These are phyloP conservation scores for Carex arenaria DNA, from an alignment of 202 grass and related monocot species.

Conservation along the genomic window DNA sequence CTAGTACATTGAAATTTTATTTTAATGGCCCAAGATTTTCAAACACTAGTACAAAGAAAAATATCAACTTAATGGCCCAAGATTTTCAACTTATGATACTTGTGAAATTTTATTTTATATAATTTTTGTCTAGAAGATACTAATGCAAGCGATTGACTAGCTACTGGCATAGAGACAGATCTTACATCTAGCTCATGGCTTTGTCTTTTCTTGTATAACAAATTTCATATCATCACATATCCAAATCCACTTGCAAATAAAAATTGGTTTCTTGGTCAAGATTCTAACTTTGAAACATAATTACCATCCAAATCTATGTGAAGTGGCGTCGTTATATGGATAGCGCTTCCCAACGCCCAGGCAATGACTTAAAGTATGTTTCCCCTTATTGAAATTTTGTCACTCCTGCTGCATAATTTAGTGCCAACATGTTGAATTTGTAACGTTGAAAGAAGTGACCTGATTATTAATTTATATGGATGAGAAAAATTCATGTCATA, in stretches of 20 bases:
- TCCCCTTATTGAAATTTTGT: background rate
- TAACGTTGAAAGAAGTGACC: background rate
- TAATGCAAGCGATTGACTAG: background rate
- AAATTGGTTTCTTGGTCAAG: constrained; percentile 23
- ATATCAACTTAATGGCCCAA: constrained; percentile 58
- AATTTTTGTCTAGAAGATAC: background rate
- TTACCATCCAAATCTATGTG: constrained; percentile 16
- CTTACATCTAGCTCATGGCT: background rate
- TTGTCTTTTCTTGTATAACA: background rate
- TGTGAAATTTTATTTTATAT: background rate
- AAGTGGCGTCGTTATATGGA: constrained; percentile 18
- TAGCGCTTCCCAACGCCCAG: constrained; percentile 16
- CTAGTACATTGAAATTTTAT: constrained; percentile 65
- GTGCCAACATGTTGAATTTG: background rate
- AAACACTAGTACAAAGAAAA: constrained; percentile 70
- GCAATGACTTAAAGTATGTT: constrained; percentile 21
- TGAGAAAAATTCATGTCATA: constrained; percentile 2
- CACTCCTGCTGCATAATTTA: background rate
- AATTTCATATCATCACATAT: background rate
- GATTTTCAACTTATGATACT: constrained; percentile 48
- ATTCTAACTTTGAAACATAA: constrained; percentile 15
- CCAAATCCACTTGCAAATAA: constrained; percentile 23
- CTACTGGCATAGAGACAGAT: background rate
- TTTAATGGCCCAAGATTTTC: constrained; percentile 68
- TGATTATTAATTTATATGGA: background rate